These are phyloP conservation scores for Phytophthora gonapodyides DNA, from an alignment of 352 stramenopile species.

Conservation along the genomic window DNA sequence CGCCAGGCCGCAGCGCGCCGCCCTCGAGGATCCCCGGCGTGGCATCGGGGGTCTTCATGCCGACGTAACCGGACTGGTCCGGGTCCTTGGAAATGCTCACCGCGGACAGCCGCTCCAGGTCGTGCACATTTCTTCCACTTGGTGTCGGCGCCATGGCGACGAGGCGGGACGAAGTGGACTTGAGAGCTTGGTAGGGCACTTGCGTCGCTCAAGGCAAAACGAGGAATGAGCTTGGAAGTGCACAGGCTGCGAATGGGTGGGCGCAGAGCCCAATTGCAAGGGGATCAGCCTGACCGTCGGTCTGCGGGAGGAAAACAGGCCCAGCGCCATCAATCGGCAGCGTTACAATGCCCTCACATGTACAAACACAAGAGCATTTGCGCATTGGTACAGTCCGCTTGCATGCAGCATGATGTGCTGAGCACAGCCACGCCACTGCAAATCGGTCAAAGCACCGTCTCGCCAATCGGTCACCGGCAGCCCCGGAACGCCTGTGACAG, in stretches of 20 bases:
- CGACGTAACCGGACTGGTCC: slow-evolving; percentile 29
- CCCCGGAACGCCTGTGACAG: slow-evolving; percentile 25
- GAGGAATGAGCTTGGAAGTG: slow-evolving; percentile 9
- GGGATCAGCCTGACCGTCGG: neutral
- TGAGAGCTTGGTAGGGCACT: slow-evolving; percentile 1
- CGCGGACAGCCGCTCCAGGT: slow-evolving; percentile 40
- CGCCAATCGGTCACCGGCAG: slow-evolving; percentile 20
- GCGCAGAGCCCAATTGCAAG: neutral
- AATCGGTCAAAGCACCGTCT: slow-evolving; percentile 9
- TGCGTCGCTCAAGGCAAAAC: slow-evolving; percentile 16
- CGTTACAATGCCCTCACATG: neutral
- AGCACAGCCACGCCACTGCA: slow-evolving; percentile 28
- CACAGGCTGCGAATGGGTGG: no score
- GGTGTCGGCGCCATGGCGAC: slow-evolving; percentile 18
- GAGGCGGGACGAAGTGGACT: neutral
- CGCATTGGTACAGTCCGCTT: neutral
- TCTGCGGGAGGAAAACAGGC: neutral
- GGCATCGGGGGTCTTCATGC: slow-evolving; percentile 29
- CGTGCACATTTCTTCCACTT: slow-evolving; percentile 18
- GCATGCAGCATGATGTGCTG: slow-evolving; percentile 18
- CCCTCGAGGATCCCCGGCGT: slow-evolving; percentile 23
- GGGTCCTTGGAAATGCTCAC: slow-evolving; percentile 34
- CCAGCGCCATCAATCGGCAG: slow-evolving; percentile 4
- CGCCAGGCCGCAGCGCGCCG: slow-evolving; percentile 37
- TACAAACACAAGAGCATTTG: no score